Conservation (phyloP, 2,329 filamentous ascomycete species). For the Neoscytalidium dimidiatum region DNA sequence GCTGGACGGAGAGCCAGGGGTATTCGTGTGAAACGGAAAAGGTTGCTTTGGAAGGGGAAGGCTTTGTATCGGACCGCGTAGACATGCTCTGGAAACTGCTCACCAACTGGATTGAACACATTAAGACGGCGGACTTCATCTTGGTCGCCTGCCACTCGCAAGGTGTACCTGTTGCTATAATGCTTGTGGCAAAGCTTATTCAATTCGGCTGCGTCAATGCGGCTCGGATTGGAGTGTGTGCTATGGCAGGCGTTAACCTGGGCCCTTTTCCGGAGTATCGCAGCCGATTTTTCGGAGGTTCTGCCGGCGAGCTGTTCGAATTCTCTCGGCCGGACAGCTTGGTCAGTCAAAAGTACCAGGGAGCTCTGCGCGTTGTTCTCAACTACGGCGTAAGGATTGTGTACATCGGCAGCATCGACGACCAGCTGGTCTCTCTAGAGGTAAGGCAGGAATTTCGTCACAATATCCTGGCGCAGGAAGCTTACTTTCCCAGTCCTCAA, state of each 20-base stretch:
- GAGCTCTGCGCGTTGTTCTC: slow-evolving; percentile 72
- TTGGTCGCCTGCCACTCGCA: slow-evolving; percentile 94
- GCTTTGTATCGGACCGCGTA: slow-evolving; percentile 84
- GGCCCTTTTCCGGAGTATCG: slow-evolving; percentile 93
- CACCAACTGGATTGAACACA: slow-evolving; percentile 90
- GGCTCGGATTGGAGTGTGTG: slow-evolving; percentile 82
- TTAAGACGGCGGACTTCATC: slow-evolving; percentile 84
- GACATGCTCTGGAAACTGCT: slow-evolving; percentile 93
- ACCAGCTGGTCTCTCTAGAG: slow-evolving; percentile 92
- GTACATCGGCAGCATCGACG: slow-evolving; percentile 92
- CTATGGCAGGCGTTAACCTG: slow-evolving; percentile 86
- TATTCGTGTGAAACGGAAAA: slow-evolving; percentile 85
- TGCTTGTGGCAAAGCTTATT: slow-evolving; percentile 90
- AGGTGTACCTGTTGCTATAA: slow-evolving; percentile 89
- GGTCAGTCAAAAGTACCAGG: slow-evolving; percentile 79
- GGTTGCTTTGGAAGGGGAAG: slow-evolving; percentile 91
- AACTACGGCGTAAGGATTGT: slow-evolving; percentile 80
- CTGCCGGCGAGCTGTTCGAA: slow-evolving; percentile 85
- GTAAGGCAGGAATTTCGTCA: slow-evolving; percentile 45
- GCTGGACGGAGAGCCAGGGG: slow-evolving; percentile 76
- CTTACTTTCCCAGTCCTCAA: slow-evolving; percentile 62
- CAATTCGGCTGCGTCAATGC: slow-evolving; percentile 81
- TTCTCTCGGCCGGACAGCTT: slow-evolving; percentile 81
- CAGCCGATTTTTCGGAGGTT: slow-evolving; percentile 83
- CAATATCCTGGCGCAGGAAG: not conserved